A percentile compares a stretch with the other conserved stretches of the same genome.
phyloP scores from a whole-genome alignment of 257 asterid genomes.

The Lavandula angustifolia region DNA sequence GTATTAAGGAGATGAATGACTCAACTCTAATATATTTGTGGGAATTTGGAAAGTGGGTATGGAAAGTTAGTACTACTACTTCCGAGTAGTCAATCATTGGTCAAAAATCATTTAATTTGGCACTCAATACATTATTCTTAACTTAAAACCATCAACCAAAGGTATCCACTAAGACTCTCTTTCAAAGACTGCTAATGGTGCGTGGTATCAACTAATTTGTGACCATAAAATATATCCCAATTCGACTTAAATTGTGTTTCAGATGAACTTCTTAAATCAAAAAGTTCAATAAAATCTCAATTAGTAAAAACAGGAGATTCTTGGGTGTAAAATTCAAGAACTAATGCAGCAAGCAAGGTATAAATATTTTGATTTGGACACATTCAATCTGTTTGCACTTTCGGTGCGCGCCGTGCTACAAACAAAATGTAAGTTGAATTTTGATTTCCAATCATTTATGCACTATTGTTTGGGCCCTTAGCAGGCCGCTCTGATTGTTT shows the following conservation, averaged over 20 bases:
- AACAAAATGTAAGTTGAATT: slow-evolving; percentile 31
- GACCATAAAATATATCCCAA: too few species aligned
- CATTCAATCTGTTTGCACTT: slow-evolving; percentile 4
- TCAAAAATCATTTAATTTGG: neutral
- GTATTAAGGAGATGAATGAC: too few species aligned
- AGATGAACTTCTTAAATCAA: too few species aligned
- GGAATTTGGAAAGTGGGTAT: neutral
- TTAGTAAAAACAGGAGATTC: too few species aligned
- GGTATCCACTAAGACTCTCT: neutral
- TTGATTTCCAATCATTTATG: neutral
- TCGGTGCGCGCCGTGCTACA: slow-evolving; percentile 45
- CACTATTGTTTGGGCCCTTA: slow-evolving; percentile 38
- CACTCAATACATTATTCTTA: neutral
- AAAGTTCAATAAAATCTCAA: neutral
- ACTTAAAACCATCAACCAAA: neutral
- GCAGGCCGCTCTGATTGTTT: slow-evolving; percentile 24
- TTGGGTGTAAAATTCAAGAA: neutral
- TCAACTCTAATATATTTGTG: too few species aligned
- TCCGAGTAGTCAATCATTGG: neutral
- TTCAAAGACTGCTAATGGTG: neutral
- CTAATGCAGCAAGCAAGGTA: slow-evolving; percentile 30
- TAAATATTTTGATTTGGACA: neutral
- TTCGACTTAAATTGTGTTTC: too few species aligned
- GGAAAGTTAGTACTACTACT: neutral
- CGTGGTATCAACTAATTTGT: too few species aligned